Evolutionary conservation across 2,329 filamentous ascomycete species (phyloP).

Genomic region (Sporothrix luriei): DNA sequence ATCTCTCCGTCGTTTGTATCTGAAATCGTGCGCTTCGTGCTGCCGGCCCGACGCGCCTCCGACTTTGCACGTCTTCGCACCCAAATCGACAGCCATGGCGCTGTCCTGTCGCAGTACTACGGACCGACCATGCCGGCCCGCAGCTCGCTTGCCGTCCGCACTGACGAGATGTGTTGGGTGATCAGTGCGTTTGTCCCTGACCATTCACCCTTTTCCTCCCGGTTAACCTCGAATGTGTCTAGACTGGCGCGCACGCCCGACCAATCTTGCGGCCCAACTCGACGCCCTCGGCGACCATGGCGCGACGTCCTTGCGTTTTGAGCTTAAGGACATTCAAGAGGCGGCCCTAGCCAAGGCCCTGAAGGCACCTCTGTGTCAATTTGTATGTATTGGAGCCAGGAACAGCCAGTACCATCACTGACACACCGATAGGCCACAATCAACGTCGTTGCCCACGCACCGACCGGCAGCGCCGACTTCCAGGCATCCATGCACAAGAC

Average conservation of each 20-base stretch:
- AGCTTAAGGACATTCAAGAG: neutral
- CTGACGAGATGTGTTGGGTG: conserved; percentile 2
- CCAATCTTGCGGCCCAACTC: neutral
- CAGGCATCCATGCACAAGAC: conserved; percentile 15
- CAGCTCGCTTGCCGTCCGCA: neutral
- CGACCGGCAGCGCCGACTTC: neutral
- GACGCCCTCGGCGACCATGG: neutral
- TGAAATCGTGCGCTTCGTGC: neutral
- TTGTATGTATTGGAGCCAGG: neutral
- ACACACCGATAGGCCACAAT: neutral
- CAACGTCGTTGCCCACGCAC: neutral
- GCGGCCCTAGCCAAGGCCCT: neutral
- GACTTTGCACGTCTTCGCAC: neutral
- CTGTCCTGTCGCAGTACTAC: conserved; percentile 3
- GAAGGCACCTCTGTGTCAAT: neutral
- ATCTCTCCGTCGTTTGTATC: neutral
- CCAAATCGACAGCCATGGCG: neutral
- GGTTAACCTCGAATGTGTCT: neutral
- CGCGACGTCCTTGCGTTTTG: neutral
- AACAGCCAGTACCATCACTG: neutral
- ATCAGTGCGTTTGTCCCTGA: neutral
- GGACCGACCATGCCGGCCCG: neutral
- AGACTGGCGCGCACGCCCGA: neutral
- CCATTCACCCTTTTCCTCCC: neutral
- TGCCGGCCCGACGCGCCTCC: neutral